Evolutionary conservation across 2,329 filamentous ascomycete species (phyloP), one percentile per base, ranked within the genome.

Genomic region (Alternaria rosae): DNA sequence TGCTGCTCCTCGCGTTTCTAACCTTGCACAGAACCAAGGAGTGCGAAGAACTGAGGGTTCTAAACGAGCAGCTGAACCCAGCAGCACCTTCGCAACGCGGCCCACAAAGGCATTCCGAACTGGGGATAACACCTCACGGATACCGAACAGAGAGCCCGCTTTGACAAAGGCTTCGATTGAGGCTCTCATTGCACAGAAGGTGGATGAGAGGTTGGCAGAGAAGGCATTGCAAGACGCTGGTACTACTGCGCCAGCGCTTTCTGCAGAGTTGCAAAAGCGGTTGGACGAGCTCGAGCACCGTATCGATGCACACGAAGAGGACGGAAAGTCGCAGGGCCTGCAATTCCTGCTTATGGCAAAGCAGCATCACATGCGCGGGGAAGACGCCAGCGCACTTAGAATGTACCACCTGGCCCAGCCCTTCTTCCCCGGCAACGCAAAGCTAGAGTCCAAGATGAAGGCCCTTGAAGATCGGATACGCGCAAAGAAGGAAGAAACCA

Each of bases 281-380:
- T 84, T 98, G 0, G 92, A 97, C 61, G 90, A 91, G 1, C 85
- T 98, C 4, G 94, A 98, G 79, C 88, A 90, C 68, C 91, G 92
- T n/a, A 91, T 98, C 26, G 91, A 94, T 60, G 83, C 85, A 13
- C 81, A 83, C 59, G 82, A 86, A 47, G 92, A 94, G 38, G 92
- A 96, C 70, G 83, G 86, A 25, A 88, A 91, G 55, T 90, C 92
- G 0, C 92, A 97, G 65, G 95, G 94, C 0, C 80, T 98, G 26
- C 91, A 93, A 11, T 93, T 91, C 71, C 81, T 98, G 32, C 84
- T 97, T n/a, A 93, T 95, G 85, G 94, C 93, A 1, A 92, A 95
- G 68, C 93, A 97, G 76, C 92, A 96, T 74, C 93, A 94, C 75
- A 92, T 93, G 54, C 86, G 88, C 5, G 93, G 93, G 2, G 92